phyloP scores from a whole-genome alignment of 257 asterid species.

The Fraxinus quadrangulata region DNA sequence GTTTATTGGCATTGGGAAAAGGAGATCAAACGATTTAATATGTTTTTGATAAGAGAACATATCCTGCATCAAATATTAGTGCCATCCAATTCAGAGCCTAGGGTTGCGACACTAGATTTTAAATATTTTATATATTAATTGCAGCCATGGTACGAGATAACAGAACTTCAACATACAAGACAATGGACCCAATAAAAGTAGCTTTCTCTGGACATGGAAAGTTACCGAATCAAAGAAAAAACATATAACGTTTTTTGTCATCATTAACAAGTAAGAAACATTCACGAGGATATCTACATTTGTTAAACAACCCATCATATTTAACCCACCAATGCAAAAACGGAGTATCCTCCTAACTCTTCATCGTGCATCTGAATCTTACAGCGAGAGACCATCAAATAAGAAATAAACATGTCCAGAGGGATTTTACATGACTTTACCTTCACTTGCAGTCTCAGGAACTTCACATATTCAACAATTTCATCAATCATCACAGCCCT shows the following conservation, averaged over 20 bases:
- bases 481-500: constrained; percentile 98
- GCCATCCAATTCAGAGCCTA: neutral
- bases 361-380: constrained; percentile 2
- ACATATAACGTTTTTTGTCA: neutral
- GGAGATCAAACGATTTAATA: neutral
- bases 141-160: neutral
- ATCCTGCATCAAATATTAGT: neutral
- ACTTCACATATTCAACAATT: constrained; percentile 93
- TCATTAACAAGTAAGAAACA: neutral
- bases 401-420: constrained; percentile 2
- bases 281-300: neutral
- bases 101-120: neutral
- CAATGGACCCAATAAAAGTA: neutral
- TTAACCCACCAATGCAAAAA: neutral
- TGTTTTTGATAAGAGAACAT: constrained; percentile 15
- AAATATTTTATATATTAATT: neutral
- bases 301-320: constrained; percentile 8
- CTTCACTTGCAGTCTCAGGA: constrained; percentile 96
- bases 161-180: neutral
- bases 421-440: constrained; percentile 34
- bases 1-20: constrained; percentile 11
- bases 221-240: constrained; percentile 9
- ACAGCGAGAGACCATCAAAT: neutral
- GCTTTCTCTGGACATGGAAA: neutral
- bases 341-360: neutral